These are phyloP conservation scores for Cladophialophora yegresii DNA, from an alignment of 2,329 filamentous ascomycete genomes.

Conservation along the genomic window DNA sequence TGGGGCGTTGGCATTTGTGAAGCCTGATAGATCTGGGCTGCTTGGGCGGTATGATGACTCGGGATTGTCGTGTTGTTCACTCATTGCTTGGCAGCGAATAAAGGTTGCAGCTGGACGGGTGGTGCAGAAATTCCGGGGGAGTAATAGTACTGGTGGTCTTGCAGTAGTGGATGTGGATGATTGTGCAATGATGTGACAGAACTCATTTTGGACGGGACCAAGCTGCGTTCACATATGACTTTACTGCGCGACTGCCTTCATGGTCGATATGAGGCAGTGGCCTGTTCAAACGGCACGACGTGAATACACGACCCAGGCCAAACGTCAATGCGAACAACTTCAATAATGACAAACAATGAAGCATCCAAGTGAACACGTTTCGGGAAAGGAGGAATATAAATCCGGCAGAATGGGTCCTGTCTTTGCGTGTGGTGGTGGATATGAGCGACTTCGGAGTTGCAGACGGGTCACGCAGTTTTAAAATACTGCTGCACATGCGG, in stretches of 20 bases:
- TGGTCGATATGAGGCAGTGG: background rate
- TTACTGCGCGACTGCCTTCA: slow-evolving; percentile 2
- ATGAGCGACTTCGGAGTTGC: slow-evolving; percentile 5
- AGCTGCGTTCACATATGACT: background rate
- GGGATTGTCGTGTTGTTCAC: slow-evolving; percentile 31
- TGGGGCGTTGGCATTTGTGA: slow-evolving; percentile 39
- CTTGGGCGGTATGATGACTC: slow-evolving; percentile 46
- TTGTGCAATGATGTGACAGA: background rate
- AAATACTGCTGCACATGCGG: background rate
- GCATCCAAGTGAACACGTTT: background rate
- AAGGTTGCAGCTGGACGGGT: slow-evolving; percentile 14
- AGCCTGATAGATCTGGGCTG: slow-evolving; percentile 56
- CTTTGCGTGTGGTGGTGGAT: background rate
- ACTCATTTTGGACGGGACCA: slow-evolving; percentile 14
- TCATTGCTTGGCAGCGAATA: slow-evolving; percentile 31
- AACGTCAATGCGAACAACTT: background rate
- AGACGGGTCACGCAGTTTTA: background rate
- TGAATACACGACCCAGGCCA: background rate
- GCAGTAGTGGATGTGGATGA: slow-evolving; percentile 12
- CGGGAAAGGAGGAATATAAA: slow-evolving; percentile 5
- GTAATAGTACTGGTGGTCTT: slow-evolving; percentile 9
- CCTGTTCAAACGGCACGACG: background rate
- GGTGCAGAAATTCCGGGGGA: slow-evolving; percentile 19
- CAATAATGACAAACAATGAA: background rate
- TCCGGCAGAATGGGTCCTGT: background rate